Conservation (phyloP, 2,329 filamentous ascomycete genomes). For the Teratosphaeria epicoccoides region DNA sequence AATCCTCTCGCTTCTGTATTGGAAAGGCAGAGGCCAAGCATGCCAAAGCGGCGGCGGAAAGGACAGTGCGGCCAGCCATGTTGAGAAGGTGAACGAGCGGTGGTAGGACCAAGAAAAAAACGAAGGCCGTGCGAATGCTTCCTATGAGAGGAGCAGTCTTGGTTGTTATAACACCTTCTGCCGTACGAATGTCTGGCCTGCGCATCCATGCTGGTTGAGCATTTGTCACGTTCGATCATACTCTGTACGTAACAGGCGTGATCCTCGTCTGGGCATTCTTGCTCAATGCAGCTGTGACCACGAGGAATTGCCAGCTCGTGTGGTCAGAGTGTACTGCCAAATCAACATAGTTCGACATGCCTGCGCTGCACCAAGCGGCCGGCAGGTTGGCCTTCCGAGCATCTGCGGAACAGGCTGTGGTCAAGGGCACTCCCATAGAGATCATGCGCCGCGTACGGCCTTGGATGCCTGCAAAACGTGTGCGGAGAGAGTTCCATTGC, state of each 20-base stretch:
- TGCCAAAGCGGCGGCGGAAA: conserved; percentile 1
- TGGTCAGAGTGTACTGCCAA: not conserved
- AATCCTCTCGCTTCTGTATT: not conserved
- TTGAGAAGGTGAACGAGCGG: not conserved
- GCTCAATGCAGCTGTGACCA: not conserved
- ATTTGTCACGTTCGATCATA: not conserved
- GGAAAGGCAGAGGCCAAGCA: conserved; percentile 1
- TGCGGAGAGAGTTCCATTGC: not conserved
- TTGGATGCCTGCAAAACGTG: not conserved
- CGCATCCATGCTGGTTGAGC: not conserved
- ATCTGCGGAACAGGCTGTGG: not conserved
- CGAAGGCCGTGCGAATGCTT: not conserved
- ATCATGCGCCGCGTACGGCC: not conserved
- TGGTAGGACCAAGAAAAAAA: not conserved
- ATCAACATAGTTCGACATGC: not conserved
- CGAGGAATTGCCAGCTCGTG: not conserved
- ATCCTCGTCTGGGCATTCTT: not conserved
- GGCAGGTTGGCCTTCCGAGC: not conserved
- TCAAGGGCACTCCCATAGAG: not conserved
- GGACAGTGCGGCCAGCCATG: not conserved
- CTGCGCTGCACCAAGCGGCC: not conserved
- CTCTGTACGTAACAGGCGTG: not conserved
- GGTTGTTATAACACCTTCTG: not conserved
- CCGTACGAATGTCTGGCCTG: not conserved
- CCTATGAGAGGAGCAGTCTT: not conserved